A percentile compares a stretch with the other conserved stretches of the same genome.
Conservation (phyloP, 306 rosid species). For the Vicia faba region DNA sequence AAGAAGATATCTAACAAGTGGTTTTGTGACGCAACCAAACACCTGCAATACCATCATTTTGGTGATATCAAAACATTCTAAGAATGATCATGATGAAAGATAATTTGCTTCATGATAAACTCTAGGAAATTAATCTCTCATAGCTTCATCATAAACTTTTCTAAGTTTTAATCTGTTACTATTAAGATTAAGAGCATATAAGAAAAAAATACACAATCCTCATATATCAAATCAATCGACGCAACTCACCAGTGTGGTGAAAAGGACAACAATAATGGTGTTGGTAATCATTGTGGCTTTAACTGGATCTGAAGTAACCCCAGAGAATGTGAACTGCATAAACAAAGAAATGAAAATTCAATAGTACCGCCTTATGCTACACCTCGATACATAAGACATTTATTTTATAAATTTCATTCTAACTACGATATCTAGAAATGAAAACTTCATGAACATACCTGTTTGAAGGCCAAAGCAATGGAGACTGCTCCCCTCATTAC, state of each 20-base stretch:
- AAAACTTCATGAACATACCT: constrained; percentile 46
- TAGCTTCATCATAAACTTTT: background rate
- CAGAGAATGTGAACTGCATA: constrained; percentile 77
- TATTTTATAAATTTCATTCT: background rate
- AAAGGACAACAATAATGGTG: constrained; percentile 83
- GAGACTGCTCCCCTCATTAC: constrained; percentile 95
- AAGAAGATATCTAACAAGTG: constrained; percentile 63
- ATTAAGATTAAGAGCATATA: background rate
- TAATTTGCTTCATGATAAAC: no score
- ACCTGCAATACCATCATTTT: constrained; percentile 58
- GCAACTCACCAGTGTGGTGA: constrained; percentile 73
- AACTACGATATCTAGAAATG: constrained; percentile 1
- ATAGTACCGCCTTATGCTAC: background rate
- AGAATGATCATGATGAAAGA: constrained; percentile 7
- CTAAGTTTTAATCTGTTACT: background rate
- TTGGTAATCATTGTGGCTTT: constrained; percentile 78
- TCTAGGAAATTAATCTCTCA: no score
- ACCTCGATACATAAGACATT: background rate
- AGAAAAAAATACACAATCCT: background rate
- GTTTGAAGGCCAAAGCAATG: constrained; percentile 91
- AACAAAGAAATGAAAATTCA: constrained; percentile 11
- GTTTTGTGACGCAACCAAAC: constrained; percentile 79
- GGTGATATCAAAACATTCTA: no score
- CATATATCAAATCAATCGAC: no score
- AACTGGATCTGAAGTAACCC: constrained; percentile 73